Evolutionary conservation across 1,284 basidiomycete species (phyloP).

Genomic region (Fomitopsis palustris): DNA sequence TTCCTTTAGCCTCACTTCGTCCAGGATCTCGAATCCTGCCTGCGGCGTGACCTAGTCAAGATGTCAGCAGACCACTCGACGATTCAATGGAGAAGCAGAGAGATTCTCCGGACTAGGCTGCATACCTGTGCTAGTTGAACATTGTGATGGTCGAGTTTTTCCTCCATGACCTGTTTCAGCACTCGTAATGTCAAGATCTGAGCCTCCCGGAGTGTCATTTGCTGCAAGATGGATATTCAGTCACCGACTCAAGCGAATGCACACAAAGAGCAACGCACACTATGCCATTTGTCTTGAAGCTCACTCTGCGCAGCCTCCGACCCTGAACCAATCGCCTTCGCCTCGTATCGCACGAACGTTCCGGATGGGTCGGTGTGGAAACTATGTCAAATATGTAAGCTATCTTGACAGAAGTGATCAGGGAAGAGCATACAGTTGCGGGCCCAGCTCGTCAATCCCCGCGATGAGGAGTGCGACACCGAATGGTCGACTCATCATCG

Average conservation of each 20-base stretch:
- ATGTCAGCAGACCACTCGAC: neutral
- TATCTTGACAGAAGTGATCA: neutral
- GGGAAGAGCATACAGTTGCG: slow-evolving; percentile 72
- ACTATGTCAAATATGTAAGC: slow-evolving; percentile 36
- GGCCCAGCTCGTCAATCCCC: slow-evolving; percentile 94
- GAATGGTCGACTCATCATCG: slow-evolving; percentile 99
- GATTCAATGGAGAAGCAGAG: slow-evolving; percentile 3
- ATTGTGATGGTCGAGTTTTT: slow-evolving; percentile 97
- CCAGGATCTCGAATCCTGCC: slow-evolving; percentile 82
- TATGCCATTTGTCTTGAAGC: slow-evolving; percentile 97
- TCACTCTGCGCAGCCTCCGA: slow-evolving; percentile 98
- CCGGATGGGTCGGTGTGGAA: slow-evolving; percentile 99
- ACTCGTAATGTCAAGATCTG: slow-evolving; percentile 85
- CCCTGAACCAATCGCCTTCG: slow-evolving; percentile 98
- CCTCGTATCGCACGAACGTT: slow-evolving; percentile 95
- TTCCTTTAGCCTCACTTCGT: slow-evolving; percentile 72
- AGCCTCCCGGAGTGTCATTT: slow-evolving; percentile 91
- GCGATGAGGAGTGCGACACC: slow-evolving; percentile 97
- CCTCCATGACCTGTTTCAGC: slow-evolving; percentile 99
- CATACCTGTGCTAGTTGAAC: slow-evolving; percentile 92
- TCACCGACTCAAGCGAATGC: neutral
- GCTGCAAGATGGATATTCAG: slow-evolving; percentile 43
- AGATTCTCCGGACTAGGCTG: slow-evolving; percentile 7
- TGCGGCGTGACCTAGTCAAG: slow-evolving; percentile 56
- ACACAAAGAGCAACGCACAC: slow-evolving; percentile 46